phyloP scores from a whole-genome alignment of 163 green algal genomes.

The Botryococcus braunii region DNA sequence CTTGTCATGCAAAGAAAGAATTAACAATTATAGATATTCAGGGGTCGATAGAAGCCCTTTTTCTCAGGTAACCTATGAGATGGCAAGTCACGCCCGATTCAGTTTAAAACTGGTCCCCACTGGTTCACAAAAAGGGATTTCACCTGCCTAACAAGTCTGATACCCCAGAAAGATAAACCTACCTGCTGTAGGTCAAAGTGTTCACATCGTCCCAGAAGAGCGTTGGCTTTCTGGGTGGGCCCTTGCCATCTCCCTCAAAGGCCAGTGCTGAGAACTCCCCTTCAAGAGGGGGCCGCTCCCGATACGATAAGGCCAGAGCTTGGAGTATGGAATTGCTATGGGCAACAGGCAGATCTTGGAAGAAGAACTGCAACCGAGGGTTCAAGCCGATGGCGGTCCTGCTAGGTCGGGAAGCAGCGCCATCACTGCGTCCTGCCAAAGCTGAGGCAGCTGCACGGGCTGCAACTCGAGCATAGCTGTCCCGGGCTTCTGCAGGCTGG shows the following conservation, averaged over 20 bases:
- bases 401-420: neutral
- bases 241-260: slow-evolving; percentile 12
- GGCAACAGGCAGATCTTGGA: slow-evolving; percentile 37
- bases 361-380: slow-evolving; percentile 49
- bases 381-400: too few relatives aligned
- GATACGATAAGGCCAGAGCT: slow-evolving; percentile 1
- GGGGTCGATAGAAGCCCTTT: too few relatives aligned
- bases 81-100: too few relatives aligned
- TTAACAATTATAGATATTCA: too few relatives aligned
- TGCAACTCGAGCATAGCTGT: slow-evolving; percentile 4
- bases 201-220: slow-evolving; percentile 82
- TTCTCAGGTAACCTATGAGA: too few relatives aligned
- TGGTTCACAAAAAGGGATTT: too few relatives aligned
- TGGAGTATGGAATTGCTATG: slow-evolving; percentile 72
- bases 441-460: slow-evolving; percentile 8
- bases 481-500: neutral
- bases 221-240: too few relatives aligned
- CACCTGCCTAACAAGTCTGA: too few relatives aligned
- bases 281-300: neutral
- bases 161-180: neutral
- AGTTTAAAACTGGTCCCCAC: too few relatives aligned
- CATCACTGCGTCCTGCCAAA: slow-evolving; percentile 6
- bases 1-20: too few relatives aligned
- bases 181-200: slow-evolving; percentile 71
- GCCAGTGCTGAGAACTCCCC: neutral